These are phyloP conservation scores for Speleostelium caveatum DNA, from an alignment of 78 protist species.

Conservation along the genomic window DNA sequence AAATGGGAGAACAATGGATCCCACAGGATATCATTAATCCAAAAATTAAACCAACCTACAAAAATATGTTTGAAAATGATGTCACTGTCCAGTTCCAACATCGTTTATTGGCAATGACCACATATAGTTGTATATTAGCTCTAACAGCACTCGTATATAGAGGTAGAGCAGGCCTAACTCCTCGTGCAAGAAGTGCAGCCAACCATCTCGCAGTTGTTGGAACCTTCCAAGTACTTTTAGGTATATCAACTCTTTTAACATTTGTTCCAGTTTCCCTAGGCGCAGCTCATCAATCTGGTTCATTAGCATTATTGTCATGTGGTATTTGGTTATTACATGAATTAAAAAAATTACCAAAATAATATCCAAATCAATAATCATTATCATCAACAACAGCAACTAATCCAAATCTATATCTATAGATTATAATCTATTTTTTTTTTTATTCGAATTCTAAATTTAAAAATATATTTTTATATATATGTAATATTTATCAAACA, in stretches of 20 bases:
- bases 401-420: too few relatives aligned
- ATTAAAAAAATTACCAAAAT: conserved; percentile 72
- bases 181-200: conserved; percentile 62
- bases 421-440: too few relatives aligned
- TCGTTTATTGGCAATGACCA: conserved; percentile 73
- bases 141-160: conserved; percentile 28
- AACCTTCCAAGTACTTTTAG: conserved; percentile 87
- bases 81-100: conserved; percentile 92
- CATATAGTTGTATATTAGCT: conserved; percentile 20
- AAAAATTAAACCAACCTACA: conserved; percentile 65
- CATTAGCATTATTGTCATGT: conserved; percentile 84
- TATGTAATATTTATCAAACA: too few relatives aligned
- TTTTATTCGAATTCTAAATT: too few relatives aligned
- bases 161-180: conserved; percentile 51
- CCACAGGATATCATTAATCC: conserved; percentile 81
- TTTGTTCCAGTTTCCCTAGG: conserved; percentile 93
- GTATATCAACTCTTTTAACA: conserved; percentile 90
- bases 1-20: conserved; percentile 88
- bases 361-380: too few relatives aligned
- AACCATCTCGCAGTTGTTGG: conserved; percentile 77
- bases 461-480: too few relatives aligned
- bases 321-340: conserved; percentile 66
- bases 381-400: too few relatives aligned
- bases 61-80: conserved; percentile 88
- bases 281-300: conserved; percentile 93